Conservation (phyloP, 495 filamentous ascomycete species). For the Acidomyces sp. region DNA sequence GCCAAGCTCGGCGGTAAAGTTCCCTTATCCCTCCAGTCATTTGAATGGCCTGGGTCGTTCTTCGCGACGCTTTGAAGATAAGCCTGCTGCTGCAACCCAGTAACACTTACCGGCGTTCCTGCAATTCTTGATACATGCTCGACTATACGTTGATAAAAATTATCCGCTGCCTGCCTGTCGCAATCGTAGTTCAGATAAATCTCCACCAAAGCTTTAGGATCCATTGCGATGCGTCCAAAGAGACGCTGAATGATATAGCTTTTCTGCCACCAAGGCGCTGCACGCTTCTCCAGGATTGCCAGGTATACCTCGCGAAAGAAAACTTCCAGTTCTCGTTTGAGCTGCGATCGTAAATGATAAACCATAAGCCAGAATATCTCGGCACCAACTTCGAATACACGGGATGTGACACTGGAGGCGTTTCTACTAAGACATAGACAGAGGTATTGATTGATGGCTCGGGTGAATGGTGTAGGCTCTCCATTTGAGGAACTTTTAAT, state of each 20-base stretch:
- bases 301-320: slow-evolving; percentile 97
- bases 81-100: slow-evolving; percentile 61
- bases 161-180: slow-evolving; percentile 81
- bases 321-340: slow-evolving; percentile 98
- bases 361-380: slow-evolving; percentile 98
- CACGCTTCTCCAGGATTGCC: slow-evolving; percentile 77
- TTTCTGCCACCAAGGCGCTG: slow-evolving; percentile 79
- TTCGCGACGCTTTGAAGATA: slow-evolving; percentile 51
- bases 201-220: slow-evolving; percentile 83
- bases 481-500: slow-evolving; percentile 74
- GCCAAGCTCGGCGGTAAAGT: slow-evolving; percentile 76
- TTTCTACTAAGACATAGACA: slow-evolving; percentile 89
- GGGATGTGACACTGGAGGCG: slow-evolving; percentile 78
- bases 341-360: slow-evolving; percentile 79
- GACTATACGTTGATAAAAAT: slow-evolving; percentile 88
- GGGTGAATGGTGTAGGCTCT: slow-evolving; percentile 81
- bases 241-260: slow-evolving; percentile 71
- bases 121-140: slow-evolving; percentile 83
- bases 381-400: slow-evolving; percentile 88
- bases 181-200: slow-evolving; percentile 98
- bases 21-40: slow-evolving; percentile 74
- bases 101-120: slow-evolving; percentile 60
- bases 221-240: slow-evolving; percentile 66
- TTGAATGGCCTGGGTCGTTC: slow-evolving; percentile 24
- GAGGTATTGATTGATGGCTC: slow-evolving; percentile 90